A percentile compares a stretch with the other conserved stretches of the same genome.
phyloP scores from a whole-genome alignment of 2,329 filamentous ascomycete genomes.

The Penicillium sp. region DNA sequence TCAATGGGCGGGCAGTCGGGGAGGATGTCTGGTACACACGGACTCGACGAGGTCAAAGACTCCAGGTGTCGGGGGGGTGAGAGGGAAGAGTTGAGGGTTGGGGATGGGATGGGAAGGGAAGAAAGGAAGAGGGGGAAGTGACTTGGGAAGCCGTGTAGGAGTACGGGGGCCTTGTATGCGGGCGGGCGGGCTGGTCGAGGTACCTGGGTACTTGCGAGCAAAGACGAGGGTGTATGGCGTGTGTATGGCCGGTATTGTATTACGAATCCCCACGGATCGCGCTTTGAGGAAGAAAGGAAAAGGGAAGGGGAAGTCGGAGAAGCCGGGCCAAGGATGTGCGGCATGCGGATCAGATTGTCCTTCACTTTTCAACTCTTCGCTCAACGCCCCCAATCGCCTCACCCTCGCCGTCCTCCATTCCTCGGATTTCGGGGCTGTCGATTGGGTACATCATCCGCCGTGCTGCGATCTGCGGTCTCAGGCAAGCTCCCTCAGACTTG shows the following conservation, averaged over 20 bases:
- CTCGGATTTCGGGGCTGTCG: conserved; percentile 13
- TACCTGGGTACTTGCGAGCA: conserved; percentile 1
- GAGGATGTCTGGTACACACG: too few species aligned
- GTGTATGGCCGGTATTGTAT: too few species aligned
- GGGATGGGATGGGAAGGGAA: neutral
- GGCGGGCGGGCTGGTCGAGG: conserved; percentile 4
- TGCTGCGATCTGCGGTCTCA: conserved; percentile 18
- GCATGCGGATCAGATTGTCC: too few species aligned
- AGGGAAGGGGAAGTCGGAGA: too few species aligned
- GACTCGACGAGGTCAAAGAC: neutral
- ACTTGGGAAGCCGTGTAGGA: conserved; percentile 6
- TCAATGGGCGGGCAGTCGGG: conserved; percentile 9
- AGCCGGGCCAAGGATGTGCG: too few species aligned
- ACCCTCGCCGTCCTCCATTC: too few species aligned
- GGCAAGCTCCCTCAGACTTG: conserved; percentile 11
- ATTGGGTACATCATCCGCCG: conserved; percentile 1
- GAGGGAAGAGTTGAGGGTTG: neutral
- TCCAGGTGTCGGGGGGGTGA: neutral
- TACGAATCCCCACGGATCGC: too few species aligned
- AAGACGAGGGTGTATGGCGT: too few species aligned
- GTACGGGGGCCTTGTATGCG: conserved; percentile 12
- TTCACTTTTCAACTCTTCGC: too few species aligned
- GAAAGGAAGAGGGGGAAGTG: conserved; percentile 11
- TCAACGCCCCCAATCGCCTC: too few species aligned
- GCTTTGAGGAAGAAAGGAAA: too few species aligned